phyloP scores from a whole-genome alignment of 192 early-diverging fungal genomes.

The Coemansia javaensis region DNA sequence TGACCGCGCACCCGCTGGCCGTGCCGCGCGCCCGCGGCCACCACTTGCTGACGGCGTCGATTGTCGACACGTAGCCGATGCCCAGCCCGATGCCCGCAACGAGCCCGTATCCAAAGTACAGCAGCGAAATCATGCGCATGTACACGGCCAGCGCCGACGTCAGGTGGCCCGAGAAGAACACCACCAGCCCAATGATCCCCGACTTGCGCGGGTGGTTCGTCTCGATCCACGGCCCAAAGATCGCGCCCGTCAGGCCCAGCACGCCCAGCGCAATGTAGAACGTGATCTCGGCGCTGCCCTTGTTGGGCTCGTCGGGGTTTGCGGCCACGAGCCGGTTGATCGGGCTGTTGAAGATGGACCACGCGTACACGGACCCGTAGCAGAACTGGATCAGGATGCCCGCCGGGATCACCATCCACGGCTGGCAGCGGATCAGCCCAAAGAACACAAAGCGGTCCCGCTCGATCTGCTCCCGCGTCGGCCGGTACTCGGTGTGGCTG shows the following conservation, averaged over 20 bases:
- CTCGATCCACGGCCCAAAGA: slow-evolving; percentile 61
- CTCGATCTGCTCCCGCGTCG: slow-evolving; percentile 23
- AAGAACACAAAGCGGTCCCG: slow-evolving; percentile 41
- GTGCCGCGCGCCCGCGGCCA: slow-evolving; percentile 57
- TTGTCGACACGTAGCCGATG: slow-evolving; percentile 60
- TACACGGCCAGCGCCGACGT: slow-evolving; percentile 54
- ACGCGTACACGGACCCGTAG: slow-evolving; percentile 62
- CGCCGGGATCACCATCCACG: slow-evolving; percentile 57
- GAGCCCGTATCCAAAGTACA: slow-evolving; percentile 64
- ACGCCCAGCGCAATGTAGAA: slow-evolving; percentile 60
- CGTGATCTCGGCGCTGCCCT: slow-evolving; percentile 52
- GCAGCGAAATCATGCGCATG: slow-evolving; percentile 53
- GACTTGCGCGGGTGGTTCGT: slow-evolving; percentile 53
- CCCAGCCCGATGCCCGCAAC: slow-evolving; percentile 60
- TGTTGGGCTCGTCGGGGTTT: slow-evolving; percentile 25
- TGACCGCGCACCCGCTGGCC: slow-evolving; percentile 62
- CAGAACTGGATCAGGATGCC: slow-evolving; percentile 59
- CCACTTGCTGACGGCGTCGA: slow-evolving; percentile 60
- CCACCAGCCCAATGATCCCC: slow-evolving; percentile 41
- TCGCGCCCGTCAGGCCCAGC: slow-evolving; percentile 54
- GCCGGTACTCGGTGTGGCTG: slow-evolving; percentile 45
- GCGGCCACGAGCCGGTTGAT: slow-evolving; percentile 50
- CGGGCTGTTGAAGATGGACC: slow-evolving; percentile 60
- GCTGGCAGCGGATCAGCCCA: slow-evolving; percentile 50
- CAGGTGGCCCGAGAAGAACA: slow-evolving; percentile 55